Conservation (phyloP, 2,329 filamentous ascomycete genomes). For the Triangularia setosa region DNA sequence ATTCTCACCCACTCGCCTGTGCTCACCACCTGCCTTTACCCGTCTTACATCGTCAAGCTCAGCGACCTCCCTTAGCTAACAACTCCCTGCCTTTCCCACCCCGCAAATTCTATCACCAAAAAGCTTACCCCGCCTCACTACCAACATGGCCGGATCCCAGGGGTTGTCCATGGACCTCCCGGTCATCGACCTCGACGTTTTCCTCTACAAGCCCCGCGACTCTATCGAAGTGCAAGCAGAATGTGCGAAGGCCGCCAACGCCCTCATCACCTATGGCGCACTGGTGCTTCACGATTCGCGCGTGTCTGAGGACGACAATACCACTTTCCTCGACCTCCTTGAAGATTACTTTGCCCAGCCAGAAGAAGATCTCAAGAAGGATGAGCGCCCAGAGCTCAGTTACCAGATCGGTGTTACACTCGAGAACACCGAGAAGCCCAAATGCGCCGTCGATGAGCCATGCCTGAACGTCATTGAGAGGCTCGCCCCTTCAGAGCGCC, state of each 20-base stretch:
- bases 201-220: constrained; percentile 41
- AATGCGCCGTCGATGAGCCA: constrained; percentile 59
- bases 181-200: constrained; percentile 56
- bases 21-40: background rate
- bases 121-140: background rate
- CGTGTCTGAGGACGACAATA: constrained; percentile 53
- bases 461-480: constrained; percentile 55
- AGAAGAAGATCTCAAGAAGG: constrained; percentile 40
- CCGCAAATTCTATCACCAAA: too few species aligned
- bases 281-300: constrained; percentile 58
- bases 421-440: constrained; percentile 60
- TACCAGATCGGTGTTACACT: constrained; percentile 61
- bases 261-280: constrained; percentile 57
- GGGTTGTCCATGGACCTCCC: constrained; percentile 51
- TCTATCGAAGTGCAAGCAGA: constrained; percentile 46
- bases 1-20: background rate
- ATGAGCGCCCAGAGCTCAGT: constrained; percentile 55
- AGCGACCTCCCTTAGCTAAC: too few species aligned
- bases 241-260: constrained; percentile 50
- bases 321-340: constrained; percentile 56
- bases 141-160: constrained; percentile 2
- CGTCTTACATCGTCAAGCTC: too few species aligned
- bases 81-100: too few species aligned
- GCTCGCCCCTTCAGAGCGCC: constrained; percentile 51
- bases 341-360: constrained; percentile 63